Evolutionary conservation across 768 basidiomycete genomes (phyloP).

Genomic region (Hygrophorus pudorinus): DNA sequence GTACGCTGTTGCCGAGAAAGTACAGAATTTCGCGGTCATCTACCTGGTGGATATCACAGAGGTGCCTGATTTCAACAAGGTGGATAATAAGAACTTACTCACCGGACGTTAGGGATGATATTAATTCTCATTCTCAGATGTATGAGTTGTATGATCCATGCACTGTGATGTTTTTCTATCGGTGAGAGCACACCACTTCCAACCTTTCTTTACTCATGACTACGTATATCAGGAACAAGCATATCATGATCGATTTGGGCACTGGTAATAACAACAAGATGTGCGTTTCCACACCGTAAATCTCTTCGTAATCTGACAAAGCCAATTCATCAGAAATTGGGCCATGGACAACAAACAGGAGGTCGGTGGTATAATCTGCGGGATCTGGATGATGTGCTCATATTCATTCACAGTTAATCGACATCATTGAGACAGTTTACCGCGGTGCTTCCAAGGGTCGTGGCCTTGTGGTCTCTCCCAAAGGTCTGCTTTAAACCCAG

Average conservation of each 20-base stretch:
- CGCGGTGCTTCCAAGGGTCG: conserved; percentile 96
- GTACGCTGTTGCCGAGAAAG: conserved; percentile 85
- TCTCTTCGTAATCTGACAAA: neutral
- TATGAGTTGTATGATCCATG: conserved; percentile 97
- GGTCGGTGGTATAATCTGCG: conserved; percentile 29
- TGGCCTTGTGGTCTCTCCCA: conserved; percentile 94
- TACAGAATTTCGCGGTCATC: conserved; percentile 97
- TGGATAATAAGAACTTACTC: conserved; percentile 20
- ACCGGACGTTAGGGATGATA: neutral
- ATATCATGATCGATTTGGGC: conserved; percentile 99
- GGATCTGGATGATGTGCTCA: neutral
- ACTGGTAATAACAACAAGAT: conserved; percentile 99
- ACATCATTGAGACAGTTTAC: conserved; percentile 97
- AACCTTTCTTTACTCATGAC: neutral
- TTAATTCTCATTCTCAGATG: conserved; percentile 49
- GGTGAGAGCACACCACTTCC: conserved; percentile 37
- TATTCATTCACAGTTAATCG: conserved; percentile 61
- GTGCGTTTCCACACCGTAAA: conserved; percentile 35
- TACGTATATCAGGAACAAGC: conserved; percentile 64
- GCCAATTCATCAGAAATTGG: conserved; percentile 67
- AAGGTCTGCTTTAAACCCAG: conserved; percentile 43
- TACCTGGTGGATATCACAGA: conserved; percentile 93
- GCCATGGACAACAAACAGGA: conserved; percentile 99
- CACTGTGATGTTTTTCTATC: conserved; percentile 98
- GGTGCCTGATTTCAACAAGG: conserved; percentile 99